Evolutionary conservation across 2,329 filamentous ascomycete genomes (phyloP), one percentile per base, ranked within the genome.

Genomic region (Ceratocystis papillata): DNA sequence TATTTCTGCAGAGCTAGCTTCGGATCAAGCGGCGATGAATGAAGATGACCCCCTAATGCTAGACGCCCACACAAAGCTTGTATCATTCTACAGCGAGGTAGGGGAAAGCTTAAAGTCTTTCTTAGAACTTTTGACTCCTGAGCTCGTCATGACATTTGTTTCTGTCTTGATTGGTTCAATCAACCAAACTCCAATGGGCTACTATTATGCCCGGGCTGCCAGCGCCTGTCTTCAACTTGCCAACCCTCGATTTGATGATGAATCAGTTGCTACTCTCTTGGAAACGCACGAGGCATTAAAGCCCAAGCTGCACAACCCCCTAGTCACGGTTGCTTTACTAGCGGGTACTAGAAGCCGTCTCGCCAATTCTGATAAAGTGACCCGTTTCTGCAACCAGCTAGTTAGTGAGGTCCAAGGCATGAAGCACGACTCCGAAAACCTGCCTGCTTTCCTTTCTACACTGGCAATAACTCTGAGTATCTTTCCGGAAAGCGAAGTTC

Each of bases 331-430:
- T 70, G 75, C 0, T 15, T 17, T 70, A 73, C 0, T 68, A 83
- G 0, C 76, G 80, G 0, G 71, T 72, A 17, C 4, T 22, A n/a
- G 44, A 30, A 45, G 22, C 6, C 28, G 48, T 12, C 50, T 63
- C 7, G 15, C 63, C 12, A 30, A 28, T 61, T 50, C 30, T 60
- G 63, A 67, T 30, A 25, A 57, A 41, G 33, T 41, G 12, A 61
- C 63, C 25, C 59, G 7, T 33, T 78, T 87, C 50, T 82, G 80
- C 71, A 86, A 86, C 70, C 79, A 81, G 12, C 76, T 87, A 0
- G 76, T 86, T 41, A 86, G 83, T 69, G 83, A 87, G 68, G 71
- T 85, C n/a, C 78, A 82, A 0, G 81, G 79, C 5, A 77, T 80
- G 0, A 76, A 76, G 3, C 73, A 76, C 0, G 72, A 75, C 0